A percentile compares a stretch with the other conserved stretches of the same genome.
Conservation (phyloP, 805 yeast species). For the Wickerhamiella occidentalis region DNA sequence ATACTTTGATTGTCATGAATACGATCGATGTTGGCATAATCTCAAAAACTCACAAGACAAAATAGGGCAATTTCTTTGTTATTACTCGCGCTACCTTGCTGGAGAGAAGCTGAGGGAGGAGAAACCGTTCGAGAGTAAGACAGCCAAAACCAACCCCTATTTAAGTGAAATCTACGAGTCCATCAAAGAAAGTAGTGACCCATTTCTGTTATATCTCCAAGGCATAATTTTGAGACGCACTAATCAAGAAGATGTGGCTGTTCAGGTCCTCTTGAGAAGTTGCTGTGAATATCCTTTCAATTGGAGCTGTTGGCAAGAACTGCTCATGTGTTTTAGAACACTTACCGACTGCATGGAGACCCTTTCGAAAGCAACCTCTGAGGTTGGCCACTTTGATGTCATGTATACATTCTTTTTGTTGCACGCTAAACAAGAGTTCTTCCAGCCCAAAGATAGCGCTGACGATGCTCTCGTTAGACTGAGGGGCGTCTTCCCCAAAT, state of each 20-base stretch:
- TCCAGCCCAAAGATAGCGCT: conserved; percentile 38
- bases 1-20: conserved; percentile 74
- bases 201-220: conserved; percentile 57
- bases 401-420: conserved; percentile 52
- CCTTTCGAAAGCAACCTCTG: background rate
- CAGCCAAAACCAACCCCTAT: conserved; percentile 25
- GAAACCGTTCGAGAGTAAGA: conserved; percentile 33
- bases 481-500: conserved; percentile 50
- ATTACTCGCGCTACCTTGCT: conserved; percentile 57
- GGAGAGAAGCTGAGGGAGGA: conserved; percentile 70
- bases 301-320: conserved; percentile 90
- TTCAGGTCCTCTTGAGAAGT: conserved; percentile 47
- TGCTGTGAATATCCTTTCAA: conserved; percentile 63
- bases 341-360: conserved; percentile 36
- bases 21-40: conserved; percentile 56
- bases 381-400: conserved; percentile 12
- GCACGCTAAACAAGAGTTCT: conserved; percentile 60
- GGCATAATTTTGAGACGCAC: conserved; percentile 59
- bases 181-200: conserved; percentile 28
- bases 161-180: conserved; percentile 29
- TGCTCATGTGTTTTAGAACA: conserved; percentile 47
- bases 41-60: conserved; percentile 34
- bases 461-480: conserved; percentile 40
- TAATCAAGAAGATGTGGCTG: conserved; percentile 49
- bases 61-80: conserved; percentile 39